Evolutionary conservation across 163 green algal species (phyloP).

Genomic region (Trebouxiophyceae sp.): DNA sequence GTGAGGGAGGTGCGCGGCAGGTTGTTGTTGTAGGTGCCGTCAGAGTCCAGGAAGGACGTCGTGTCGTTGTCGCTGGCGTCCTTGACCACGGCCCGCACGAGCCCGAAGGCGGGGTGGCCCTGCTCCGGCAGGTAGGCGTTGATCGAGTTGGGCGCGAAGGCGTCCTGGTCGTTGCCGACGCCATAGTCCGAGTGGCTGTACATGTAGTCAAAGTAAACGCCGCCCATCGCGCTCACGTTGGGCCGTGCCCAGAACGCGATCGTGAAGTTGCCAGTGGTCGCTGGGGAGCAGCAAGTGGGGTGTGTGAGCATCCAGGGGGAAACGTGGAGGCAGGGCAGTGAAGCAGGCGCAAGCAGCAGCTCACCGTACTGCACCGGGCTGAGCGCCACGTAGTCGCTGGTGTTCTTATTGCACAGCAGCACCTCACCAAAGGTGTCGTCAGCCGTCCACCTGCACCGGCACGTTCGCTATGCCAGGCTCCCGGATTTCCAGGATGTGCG

Average conservation of each 20-base stretch:
- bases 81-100: conserved; percentile 33
- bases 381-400: conserved; percentile 4
- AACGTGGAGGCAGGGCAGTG: neutral
- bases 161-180: neutral
- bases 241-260: conserved; percentile 30
- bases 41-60: conserved; percentile 26
- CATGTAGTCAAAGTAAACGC: conserved; percentile 11
- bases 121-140: conserved; percentile 26
- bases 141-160: conserved; percentile 7
- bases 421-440: conserved; percentile 19
- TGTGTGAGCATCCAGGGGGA: neutral
- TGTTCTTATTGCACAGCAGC: conserved; percentile 1
- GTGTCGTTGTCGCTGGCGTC: conserved; percentile 21
- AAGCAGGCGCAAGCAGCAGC: neutral
- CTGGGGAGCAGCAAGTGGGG: conserved; percentile 7
- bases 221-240: conserved; percentile 1
- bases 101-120: conserved; percentile 11
- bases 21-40: conserved; percentile 21
- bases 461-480: neutral
- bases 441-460: conserved; percentile 14
- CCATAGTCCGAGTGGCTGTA: conserved; percentile 9
- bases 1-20: neutral
- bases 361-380: conserved; percentile 10
- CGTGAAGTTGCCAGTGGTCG: conserved; percentile 17
- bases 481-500: neutral